Evolutionary conservation across 2,329 filamentous ascomycete species (phyloP), one percentile per base, ranked within the genome.

Genomic region (Coniochaeta prunicola): DNA sequence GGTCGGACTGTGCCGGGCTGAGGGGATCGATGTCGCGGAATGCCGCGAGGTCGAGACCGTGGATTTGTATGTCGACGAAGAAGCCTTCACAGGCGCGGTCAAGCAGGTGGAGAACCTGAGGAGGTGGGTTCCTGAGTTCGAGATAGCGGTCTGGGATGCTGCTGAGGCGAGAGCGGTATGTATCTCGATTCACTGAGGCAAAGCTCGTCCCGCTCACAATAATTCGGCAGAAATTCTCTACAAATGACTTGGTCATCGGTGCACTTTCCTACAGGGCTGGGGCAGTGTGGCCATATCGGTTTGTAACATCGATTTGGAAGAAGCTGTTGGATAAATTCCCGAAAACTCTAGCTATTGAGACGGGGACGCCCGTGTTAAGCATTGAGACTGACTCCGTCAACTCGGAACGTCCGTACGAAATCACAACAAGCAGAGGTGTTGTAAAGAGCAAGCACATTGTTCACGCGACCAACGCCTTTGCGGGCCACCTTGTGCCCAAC

Each of bases 391-490:
- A 60, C 5, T 64, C 77, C 5, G 33, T 60, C 0, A 58, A 59
- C n/a, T 38, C 1, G 48, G 54, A 1, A 0, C 60, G 68, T 4
- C 74, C 69, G 1, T 81, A 79, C 64, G 66, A 68, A 1, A 64
- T 85, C 5, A 63, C 71, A 4, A 85, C 82, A 1, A 57, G 63
- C 0, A 70, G 77, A 7, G 81, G 81, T 2, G 62, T 45, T 0
- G 71, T 85, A 34, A 67, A 65, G 3, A 73, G 80, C 8, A 70
- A 71, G 0, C 77, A 85, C 57, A 71, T 87, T 1, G 73, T 86
- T 2, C 80, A 87, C 62, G 80, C 80, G 8, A 86, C 82, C 1
- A 86, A 87, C 61, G 81, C 73, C 5, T 80, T 80, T 62, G 74
- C 79, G 0, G 68, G 76, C 0, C 76, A 82, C 56, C 75, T 86